Percentiles rank a stretch among this genome's conserved stretches.
Evolutionary conservation across 176 grass and related monocot species (phyloP).

Genomic region (Themeda triandra): DNA sequence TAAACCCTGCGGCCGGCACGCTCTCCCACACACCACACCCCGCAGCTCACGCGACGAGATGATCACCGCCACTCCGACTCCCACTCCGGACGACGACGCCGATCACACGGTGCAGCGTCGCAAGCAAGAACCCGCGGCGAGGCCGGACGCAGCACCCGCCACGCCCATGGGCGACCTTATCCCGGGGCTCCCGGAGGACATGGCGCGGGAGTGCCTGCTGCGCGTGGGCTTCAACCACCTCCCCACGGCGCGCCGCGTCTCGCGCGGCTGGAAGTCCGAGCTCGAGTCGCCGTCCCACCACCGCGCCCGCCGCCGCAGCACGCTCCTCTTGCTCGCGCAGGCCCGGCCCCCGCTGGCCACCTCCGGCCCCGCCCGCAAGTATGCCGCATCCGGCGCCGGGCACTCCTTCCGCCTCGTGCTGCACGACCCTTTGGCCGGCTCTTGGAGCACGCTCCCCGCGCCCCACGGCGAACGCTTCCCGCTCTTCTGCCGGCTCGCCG

Average conservation of each 20-base stretch:
- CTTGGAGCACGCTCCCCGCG: conserved; percentile 41
- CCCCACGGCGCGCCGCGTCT: conserved; percentile 42
- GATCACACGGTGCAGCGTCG: background rate
- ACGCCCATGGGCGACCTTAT: conserved; percentile 57
- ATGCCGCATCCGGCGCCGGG: background rate
- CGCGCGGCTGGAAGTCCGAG: conserved; percentile 61
- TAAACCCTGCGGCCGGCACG: background rate
- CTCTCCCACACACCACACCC: background rate
- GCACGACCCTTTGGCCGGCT: conserved; percentile 42
- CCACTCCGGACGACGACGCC: background rate
- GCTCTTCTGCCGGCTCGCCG: conserved; percentile 74
- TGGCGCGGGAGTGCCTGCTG: conserved; percentile 72
- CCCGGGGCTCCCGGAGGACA: conserved; percentile 69
- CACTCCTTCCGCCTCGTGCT: conserved; percentile 47
- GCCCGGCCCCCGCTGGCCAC: conserved; percentile 7
- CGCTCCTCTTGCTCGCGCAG: conserved; percentile 41
- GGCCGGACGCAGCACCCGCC: background rate
- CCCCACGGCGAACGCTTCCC: conserved; percentile 4
- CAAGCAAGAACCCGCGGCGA: background rate
- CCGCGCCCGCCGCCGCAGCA: conserved; percentile 31
- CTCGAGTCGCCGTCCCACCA: conserved; percentile 54
- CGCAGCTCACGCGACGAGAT: background rate
- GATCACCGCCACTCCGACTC: background rate
- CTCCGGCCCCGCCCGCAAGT: conserved; percentile 30
- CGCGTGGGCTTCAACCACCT: conserved; percentile 55